Evolutionary conservation across 441 rosid genomes (phyloP), one percentile per base, ranked within the genome.

Genomic region (Adansonia rubrostipa): DNA sequence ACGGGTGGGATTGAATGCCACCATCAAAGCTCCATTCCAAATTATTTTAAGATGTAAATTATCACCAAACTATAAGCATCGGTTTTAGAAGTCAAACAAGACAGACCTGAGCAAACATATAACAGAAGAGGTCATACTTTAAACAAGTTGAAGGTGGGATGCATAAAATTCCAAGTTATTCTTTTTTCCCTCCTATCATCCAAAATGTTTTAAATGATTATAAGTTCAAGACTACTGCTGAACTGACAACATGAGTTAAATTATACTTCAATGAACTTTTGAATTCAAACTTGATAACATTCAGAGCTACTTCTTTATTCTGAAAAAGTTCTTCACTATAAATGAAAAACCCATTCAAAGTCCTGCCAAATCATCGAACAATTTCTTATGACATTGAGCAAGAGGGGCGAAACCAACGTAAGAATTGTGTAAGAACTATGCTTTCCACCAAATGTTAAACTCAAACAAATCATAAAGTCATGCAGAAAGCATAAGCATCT

Each of bases 401-500:
- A 44, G 28, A 15, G 15, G 50, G 45, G 71, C 1, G 8, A 66
- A 66, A 44, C 71, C 71, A 44, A 44, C 14, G 5, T 42, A 42
- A 66, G 71, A 42, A 66, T 58, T 20, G 9, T 42, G 13, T 44
- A 67, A 40, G 24, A 65, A 47, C 20, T 17, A 1, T 44, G 22
- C 28, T 44, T 15, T 44, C 33, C 5, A n/a, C 51, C 24, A 42
- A 44, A 44, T 9, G 71, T 67, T 33, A 36, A 44, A 44, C 7
- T 5, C 15, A 20, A 44, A 67, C 28, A 67, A 67, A 44, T 4
- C 9, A 19, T 5, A 13, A 8, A 67, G 7, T 42, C 50, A 40
- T 8, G 71, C 20, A 42, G 71, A 66, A 66, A n/a, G 50, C 51
- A 66, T 10, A 66, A 45, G 69, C 69, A 4, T 66, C 51, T 66